A percentile compares a stretch with the other conserved stretches of the same genome.
Conservation (phyloP, 768 basidiomycete species). For the Artomyces pyxidatus region DNA sequence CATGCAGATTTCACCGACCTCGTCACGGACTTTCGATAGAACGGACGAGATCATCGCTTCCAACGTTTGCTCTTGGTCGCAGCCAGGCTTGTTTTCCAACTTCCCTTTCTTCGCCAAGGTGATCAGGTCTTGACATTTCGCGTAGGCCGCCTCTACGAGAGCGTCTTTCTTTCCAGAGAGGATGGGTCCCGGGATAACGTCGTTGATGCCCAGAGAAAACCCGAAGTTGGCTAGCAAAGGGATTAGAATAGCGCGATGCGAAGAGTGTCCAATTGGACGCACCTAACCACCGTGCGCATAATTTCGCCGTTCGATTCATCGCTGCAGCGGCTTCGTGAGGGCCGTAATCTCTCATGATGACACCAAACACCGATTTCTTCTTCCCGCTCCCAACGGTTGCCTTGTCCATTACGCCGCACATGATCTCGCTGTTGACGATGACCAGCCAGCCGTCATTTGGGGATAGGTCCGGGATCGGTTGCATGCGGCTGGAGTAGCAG, state of each 20-base stretch:
- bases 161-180: constrained; percentile 76
- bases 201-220: constrained; percentile 97
- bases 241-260: constrained; percentile 8
- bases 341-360: constrained; percentile 95
- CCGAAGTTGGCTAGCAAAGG: constrained; percentile 80
- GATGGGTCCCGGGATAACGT: constrained; percentile 90
- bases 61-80: constrained; percentile 92
- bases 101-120: constrained; percentile 84
- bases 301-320: constrained; percentile 94
- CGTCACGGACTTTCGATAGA: constrained; percentile 90
- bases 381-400: constrained; percentile 96
- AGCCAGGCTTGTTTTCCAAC: constrained; percentile 95
- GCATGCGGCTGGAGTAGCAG: constrained; percentile 52
- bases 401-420: constrained; percentile 99
- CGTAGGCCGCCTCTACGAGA: constrained; percentile 84
- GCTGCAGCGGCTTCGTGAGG: constrained; percentile 88
- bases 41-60: constrained; percentile 94
- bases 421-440: constrained; percentile 94
- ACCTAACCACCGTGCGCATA: constrained; percentile 93
- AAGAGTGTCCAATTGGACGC: constrained; percentile 3
- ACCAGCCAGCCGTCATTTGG: constrained; percentile 99
- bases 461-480: constrained; percentile 71
- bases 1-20: constrained; percentile 97
- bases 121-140: constrained; percentile 80
- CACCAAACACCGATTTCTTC: constrained; percentile 98